phyloP scores from a whole-genome alignment of 441 rosid genomes.

The Corymbia calophylla region DNA sequence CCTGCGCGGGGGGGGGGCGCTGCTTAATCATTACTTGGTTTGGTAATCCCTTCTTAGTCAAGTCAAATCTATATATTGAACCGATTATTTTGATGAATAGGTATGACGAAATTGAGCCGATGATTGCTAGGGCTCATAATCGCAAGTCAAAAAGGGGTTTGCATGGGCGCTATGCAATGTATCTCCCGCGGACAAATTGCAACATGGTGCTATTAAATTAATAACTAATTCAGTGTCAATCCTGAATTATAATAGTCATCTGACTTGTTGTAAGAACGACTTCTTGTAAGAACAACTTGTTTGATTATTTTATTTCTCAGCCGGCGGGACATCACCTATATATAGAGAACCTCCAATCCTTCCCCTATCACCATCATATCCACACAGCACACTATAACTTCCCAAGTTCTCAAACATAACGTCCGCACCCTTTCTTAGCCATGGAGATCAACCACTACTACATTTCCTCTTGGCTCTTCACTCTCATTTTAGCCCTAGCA shows the following conservation, averaged over 20 bases:
- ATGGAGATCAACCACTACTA: neutral
- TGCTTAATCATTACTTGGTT: neutral
- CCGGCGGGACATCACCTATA: neutral
- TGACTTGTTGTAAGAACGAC: neutral
- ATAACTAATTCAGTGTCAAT: neutral
- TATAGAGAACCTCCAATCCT: neutral
- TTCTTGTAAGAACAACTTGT: neutral
- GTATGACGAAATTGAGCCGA: neutral
- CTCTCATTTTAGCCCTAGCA: slow-evolving; percentile 26
- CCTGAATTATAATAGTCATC: neutral
- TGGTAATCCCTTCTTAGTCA: neutral
- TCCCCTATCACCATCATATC: neutral
- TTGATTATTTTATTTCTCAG: neutral
- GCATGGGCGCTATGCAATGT: neutral
- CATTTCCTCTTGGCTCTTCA: slow-evolving; percentile 20
- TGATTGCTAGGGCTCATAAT: neutral
- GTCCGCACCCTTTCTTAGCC: neutral
- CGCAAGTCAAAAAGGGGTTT: neutral
- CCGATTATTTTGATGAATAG: neutral
- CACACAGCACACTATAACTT: neutral
- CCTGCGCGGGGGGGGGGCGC: neutral
- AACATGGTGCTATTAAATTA: neutral
- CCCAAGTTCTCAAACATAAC: neutral
- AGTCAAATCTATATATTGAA: neutral
- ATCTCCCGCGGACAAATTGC: neutral